Evolutionary conservation across 352 stramenopile genomes (phyloP).

Genomic region (Phytophthora pluvialis): DNA sequence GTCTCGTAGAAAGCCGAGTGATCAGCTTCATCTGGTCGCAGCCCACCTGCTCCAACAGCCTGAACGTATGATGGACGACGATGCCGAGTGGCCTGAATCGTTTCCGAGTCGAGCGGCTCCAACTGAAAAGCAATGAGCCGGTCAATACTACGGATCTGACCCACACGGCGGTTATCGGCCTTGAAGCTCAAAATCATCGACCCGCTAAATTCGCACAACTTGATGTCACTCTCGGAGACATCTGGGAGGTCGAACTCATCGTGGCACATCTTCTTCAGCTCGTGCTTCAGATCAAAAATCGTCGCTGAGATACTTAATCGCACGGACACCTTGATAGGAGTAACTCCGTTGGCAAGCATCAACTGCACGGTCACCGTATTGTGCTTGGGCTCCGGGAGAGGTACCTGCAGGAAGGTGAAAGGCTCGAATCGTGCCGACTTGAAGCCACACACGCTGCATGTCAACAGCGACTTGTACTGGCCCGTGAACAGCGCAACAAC

Average conservation of each 20-base stretch:
- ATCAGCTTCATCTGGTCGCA: slow-evolving; percentile 54
- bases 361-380: slow-evolving; percentile 84
- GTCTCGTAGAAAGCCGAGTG: slow-evolving; percentile 62
- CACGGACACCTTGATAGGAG: slow-evolving; percentile 82
- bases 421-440: slow-evolving; percentile 93
- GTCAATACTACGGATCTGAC: slow-evolving; percentile 89
- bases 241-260: slow-evolving; percentile 69
- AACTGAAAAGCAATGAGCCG: slow-evolving; percentile 87
- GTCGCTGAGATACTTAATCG: slow-evolving; percentile 83
- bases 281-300: slow-evolving; percentile 88
- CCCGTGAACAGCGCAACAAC: slow-evolving; percentile 99
- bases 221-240: slow-evolving; percentile 81
- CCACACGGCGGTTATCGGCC: slow-evolving; percentile 82
- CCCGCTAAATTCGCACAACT: slow-evolving; percentile 86
- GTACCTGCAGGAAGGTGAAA: slow-evolving; percentile 92
- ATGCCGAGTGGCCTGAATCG: slow-evolving; percentile 72
- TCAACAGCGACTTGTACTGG: slow-evolving; percentile 98
- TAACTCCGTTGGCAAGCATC: slow-evolving; percentile 74
- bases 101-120: slow-evolving; percentile 72
- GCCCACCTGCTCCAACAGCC: slow-evolving; percentile 21
- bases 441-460: slow-evolving; percentile 96
- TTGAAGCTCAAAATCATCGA: slow-evolving; percentile 91
- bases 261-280: slow-evolving; percentile 82
- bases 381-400: slow-evolving; percentile 87
- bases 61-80: slow-evolving; percentile 80